phyloP scores from a whole-genome alignment of 2,329 filamentous ascomycete genomes.

The Septoria linicola region DNA sequence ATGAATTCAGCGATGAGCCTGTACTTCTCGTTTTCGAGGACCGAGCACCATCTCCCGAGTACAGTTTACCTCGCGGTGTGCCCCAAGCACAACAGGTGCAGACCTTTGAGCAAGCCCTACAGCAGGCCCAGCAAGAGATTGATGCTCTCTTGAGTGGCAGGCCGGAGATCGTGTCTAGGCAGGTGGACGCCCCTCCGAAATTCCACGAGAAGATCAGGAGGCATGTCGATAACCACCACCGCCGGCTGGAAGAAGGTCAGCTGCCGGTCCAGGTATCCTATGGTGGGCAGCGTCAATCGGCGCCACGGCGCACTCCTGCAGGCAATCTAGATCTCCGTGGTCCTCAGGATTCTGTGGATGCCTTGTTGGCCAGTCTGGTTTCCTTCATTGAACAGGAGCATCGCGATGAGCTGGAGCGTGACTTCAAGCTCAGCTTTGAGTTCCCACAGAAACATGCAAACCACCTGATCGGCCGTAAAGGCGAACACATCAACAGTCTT shows the following conservation, averaged over 20 bases:
- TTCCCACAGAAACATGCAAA: slow-evolving; percentile 95
- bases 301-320: slow-evolving; percentile 48
- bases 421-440: slow-evolving; percentile 80
- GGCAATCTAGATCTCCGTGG: slow-evolving; percentile 67
- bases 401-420: slow-evolving; percentile 89
- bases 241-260: slow-evolving; percentile 47
- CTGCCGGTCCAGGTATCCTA: slow-evolving; percentile 59
- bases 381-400: slow-evolving; percentile 84
- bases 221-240: slow-evolving; percentile 59
- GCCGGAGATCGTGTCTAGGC: slow-evolving; percentile 54
- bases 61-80: slow-evolving; percentile 56
- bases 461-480: slow-evolving; percentile 68
- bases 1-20: slow-evolving; percentile 53
- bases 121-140: slow-evolving; percentile 59
- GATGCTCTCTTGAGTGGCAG: slow-evolving; percentile 55
- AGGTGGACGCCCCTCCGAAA: slow-evolving; percentile 57
- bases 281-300: slow-evolving; percentile 48
- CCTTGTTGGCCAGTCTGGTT: slow-evolving; percentile 69
- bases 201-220: slow-evolving; percentile 64
- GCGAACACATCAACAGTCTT: slow-evolving; percentile 67
- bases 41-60: slow-evolving; percentile 52
- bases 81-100: slow-evolving; percentile 56
- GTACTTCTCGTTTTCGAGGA: slow-evolving; percentile 75
- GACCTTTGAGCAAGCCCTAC: slow-evolving; percentile 57
- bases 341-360: slow-evolving; percentile 68